A percentile compares a stretch with the other conserved stretches of the same genome.
Evolutionary conservation across 208 protist species (phyloP).

Genomic region (Novymonas esmeraldas): DNA sequence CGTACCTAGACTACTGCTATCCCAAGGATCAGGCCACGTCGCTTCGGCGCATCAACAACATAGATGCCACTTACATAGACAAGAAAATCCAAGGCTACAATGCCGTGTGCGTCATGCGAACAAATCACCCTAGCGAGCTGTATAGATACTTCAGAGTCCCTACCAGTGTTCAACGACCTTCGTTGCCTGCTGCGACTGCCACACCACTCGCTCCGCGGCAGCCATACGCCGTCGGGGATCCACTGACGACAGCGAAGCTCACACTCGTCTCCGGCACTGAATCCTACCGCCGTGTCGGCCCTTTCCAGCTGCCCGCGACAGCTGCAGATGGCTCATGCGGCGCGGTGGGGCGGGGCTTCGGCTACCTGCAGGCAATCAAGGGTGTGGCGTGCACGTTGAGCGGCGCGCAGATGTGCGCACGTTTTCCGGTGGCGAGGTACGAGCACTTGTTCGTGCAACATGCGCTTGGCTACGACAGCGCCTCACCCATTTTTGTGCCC

Average conservation of each 20-base stretch:
- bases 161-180: slow-evolving; percentile 40
- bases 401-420: slow-evolving; percentile 43
- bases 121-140: slow-evolving; percentile 63
- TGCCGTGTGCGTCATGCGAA: slow-evolving; percentile 62
- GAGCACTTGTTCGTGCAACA: slow-evolving; percentile 55
- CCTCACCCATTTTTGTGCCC: slow-evolving; percentile 22
- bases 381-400: slow-evolving; percentile 50
- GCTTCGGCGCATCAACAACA: slow-evolving; percentile 44
- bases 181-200: not conserved
- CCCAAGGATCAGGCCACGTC: slow-evolving; percentile 35
- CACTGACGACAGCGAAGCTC: slow-evolving; percentile 37
- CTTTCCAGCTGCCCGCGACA: slow-evolving; percentile 43
- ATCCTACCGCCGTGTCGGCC: slow-evolving; percentile 38
- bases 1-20: slow-evolving; percentile 65
- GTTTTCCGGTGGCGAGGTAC: slow-evolving; percentile 45
- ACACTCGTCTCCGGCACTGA: not conserved
- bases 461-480: slow-evolving; percentile 12
- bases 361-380: slow-evolving; percentile 62
- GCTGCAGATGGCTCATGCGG: slow-evolving; percentile 50
- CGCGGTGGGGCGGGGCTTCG: slow-evolving; percentile 27
- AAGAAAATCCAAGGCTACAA: slow-evolving; percentile 34
- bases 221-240: slow-evolving; percentile 32
- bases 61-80: slow-evolving; percentile 43
- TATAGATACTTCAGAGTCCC: slow-evolving; percentile 76
- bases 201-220: not conserved